phyloP scores from a whole-genome alignment of 1,284 basidiomycete species.

The Ganoderma meredithae region DNA sequence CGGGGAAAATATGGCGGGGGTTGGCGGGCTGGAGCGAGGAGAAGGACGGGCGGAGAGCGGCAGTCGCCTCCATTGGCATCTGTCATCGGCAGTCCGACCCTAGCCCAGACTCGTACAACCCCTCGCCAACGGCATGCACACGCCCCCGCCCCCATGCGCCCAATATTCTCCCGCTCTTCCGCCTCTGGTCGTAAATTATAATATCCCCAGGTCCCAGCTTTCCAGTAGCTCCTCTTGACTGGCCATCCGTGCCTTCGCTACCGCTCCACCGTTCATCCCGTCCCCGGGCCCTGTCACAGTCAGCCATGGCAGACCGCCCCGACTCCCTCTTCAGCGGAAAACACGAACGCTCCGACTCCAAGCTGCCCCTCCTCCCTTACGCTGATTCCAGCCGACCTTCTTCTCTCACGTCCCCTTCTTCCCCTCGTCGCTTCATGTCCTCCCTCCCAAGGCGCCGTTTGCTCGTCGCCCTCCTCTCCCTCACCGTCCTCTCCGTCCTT shows the following conservation, averaged over 20 bases:
- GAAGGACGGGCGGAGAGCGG: not conserved
- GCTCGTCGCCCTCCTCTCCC: slow-evolving; percentile 37
- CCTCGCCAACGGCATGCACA: not conserved
- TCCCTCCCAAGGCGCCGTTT: slow-evolving; percentile 35
- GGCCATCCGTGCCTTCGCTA: not conserved
- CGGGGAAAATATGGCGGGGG: not conserved
- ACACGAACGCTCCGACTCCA: slow-evolving; percentile 38
- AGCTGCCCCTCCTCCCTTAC: slow-evolving; percentile 39
- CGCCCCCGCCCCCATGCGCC: slow-evolving; percentile 2
- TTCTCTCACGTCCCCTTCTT: slow-evolving; percentile 26
- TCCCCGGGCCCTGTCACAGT: not conserved
- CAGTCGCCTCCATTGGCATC: not conserved
- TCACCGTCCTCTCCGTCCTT: slow-evolving; percentile 45
- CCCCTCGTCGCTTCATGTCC: slow-evolving; percentile 21
- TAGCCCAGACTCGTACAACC: slow-evolving; percentile 3
- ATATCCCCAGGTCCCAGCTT: not conserved
- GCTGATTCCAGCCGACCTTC: slow-evolving; percentile 30
- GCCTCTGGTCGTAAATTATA: slow-evolving; percentile 6
- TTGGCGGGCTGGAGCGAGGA: too few relatives aligned
- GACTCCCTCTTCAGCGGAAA: slow-evolving; percentile 16
- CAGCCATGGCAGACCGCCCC: slow-evolving; percentile 15
- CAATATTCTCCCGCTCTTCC: slow-evolving; percentile 15
- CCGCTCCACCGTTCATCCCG: not conserved
- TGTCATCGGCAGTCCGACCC: slow-evolving; percentile 1
- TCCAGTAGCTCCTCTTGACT: not conserved